Evolutionary conservation across 148 eudicot species (phyloP), one percentile per base, ranked within the genome.

Genomic region (Nyssa sinensis): DNA sequence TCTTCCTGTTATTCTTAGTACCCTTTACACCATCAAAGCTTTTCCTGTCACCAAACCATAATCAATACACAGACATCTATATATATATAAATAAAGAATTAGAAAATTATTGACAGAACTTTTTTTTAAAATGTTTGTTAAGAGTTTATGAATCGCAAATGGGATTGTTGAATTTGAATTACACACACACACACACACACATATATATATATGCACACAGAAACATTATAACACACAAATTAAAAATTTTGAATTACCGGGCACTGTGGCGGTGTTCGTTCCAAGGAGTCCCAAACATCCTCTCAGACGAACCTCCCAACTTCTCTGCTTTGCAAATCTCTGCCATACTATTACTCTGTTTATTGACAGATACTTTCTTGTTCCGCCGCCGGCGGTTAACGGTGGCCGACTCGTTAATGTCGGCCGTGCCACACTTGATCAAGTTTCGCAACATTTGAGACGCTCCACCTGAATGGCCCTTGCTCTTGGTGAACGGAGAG

Each of bases 271-370:
- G 9, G 4, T 37, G 78, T 63, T 80, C 72, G 19, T 66, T 66
- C 84, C 82, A 86, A 5, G 74, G 51, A 41, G 65, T 79, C 73
- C 85, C 76, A 34, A 69, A 77, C 3, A 75, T 58, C 81, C 85
- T 86, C 66, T 84, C 82, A 37, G 84, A n/a, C n/a, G n/a, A 84
- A 33, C 90, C 84, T 51, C 80, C 87, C 23, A 73, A 17, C 44
- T 57, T 72, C 31, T 79, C 85, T 58, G 66, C 79, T 70, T 67
- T 81, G 66, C 73, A 62, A 16, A 77, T 72, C 73, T 73, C 75
- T 2, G 72, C 57, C 6, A 60, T 30, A 9, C 62, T 67, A 11
- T 64, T 35, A 29, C 14, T 28, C 35, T 11, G 44, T 31, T 68
- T 62, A 27, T 62, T 62, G 2, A 51, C 49, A 27, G 69, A 62